Conservation (phyloP, 2,329 filamentous ascomycete genomes). For the Pestalotiopsis sp. region DNA sequence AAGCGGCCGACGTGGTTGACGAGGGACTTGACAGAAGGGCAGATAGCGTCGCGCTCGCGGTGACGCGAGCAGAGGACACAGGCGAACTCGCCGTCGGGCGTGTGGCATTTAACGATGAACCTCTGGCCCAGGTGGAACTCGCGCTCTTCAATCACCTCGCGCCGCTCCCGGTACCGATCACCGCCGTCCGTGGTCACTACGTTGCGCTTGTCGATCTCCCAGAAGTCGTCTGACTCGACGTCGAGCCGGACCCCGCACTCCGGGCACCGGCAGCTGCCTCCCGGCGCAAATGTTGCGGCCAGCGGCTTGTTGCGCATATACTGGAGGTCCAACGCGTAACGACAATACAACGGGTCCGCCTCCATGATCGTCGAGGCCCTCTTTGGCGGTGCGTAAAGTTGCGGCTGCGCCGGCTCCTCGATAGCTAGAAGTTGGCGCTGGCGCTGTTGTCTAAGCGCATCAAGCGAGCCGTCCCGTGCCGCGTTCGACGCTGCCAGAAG, state of each 20-base stretch:
- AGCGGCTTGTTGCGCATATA: constrained; percentile 23
- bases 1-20: constrained; percentile 30
- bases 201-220: constrained; percentile 27
- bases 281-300: constrained; percentile 20
- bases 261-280: constrained; percentile 26
- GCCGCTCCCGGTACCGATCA: constrained; percentile 7
- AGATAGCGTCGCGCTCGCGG: constrained; percentile 29
- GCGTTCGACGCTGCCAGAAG: constrained; percentile 35
- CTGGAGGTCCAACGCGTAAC: constrained; percentile 33
- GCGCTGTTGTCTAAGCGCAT: constrained; percentile 35
- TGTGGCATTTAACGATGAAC: constrained; percentile 40
- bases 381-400: constrained; percentile 16
- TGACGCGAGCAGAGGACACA: constrained; percentile 33
- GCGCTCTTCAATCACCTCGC: constrained; percentile 26
- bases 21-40: constrained; percentile 27
- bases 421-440: constrained; percentile 27
- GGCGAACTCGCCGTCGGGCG: constrained; percentile 30
- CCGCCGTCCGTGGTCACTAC: background rate
- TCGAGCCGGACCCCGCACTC: constrained; percentile 25
- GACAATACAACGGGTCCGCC: constrained; percentile 31
- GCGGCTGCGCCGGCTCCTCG: constrained; percentile 14
- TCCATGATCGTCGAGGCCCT: constrained; percentile 15
- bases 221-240: constrained; percentile 27
- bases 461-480: constrained; percentile 35
- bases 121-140: constrained; percentile 33